phyloP scores from a whole-genome alignment of 2,329 filamentous ascomycete species.

The Fonsecaea monophora region DNA sequence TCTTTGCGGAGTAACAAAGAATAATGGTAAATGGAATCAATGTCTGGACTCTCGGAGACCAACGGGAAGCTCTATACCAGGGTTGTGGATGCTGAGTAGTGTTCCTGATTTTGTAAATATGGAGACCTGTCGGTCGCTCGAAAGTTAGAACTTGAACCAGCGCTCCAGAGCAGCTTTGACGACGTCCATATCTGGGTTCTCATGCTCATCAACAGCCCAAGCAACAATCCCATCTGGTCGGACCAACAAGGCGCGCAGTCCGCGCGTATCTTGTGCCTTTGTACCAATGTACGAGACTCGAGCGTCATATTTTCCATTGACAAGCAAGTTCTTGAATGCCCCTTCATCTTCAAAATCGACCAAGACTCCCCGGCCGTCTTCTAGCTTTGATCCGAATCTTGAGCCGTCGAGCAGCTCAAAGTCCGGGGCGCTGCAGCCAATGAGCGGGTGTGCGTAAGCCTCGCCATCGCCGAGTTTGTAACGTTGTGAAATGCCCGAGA shows the following conservation, averaged over 20 bases:
- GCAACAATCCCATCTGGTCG: conserved; percentile 28
- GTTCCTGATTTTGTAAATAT: not conserved
- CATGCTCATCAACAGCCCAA: conserved; percentile 27
- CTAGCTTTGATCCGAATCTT: conserved; percentile 45
- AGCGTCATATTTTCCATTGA: not conserved
- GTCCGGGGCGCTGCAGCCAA: conserved; percentile 49
- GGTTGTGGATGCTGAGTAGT: not conserved
- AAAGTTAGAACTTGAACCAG: conserved; percentile 19
- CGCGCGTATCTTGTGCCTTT: conserved; percentile 7
- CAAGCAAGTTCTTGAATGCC: not conserved
- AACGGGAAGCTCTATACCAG: too few relatives aligned
- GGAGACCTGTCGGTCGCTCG: not conserved
- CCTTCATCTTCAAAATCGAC: conserved; percentile 16
- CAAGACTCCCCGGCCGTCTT: conserved; percentile 41
- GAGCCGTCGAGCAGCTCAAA: conserved; percentile 43
- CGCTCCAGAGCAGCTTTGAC: conserved; percentile 19
- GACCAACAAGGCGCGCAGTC: conserved; percentile 34
- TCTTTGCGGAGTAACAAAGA: too few relatives aligned
- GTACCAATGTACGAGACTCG: conserved; percentile 12
- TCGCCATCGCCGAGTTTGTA: conserved; percentile 42
- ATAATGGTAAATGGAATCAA: too few relatives aligned
- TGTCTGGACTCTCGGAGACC: too few relatives aligned
- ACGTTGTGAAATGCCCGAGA: conserved; percentile 47
- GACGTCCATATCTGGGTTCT: conserved; percentile 18
- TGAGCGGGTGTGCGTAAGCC: conserved; percentile 41